phyloP scores from a whole-genome alignment of 257 asterid genomes.

The Solanum habrochaites region DNA sequence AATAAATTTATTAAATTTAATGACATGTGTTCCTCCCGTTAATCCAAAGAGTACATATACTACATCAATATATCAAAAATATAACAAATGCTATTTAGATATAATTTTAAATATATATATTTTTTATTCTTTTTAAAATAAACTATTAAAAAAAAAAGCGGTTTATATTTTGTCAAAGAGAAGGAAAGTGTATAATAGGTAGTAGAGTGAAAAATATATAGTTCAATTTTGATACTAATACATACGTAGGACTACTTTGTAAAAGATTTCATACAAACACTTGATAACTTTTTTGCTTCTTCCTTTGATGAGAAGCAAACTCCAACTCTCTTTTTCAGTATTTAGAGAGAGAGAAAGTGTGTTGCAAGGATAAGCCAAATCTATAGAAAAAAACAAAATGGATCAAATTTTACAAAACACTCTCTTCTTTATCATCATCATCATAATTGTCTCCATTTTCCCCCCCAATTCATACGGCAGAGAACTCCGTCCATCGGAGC shows the following conservation, averaged over 20 bases:
- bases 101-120: too few species aligned
- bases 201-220: not conserved
- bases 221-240: not conserved
- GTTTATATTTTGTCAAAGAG: too few species aligned
- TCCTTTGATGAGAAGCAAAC: not conserved
- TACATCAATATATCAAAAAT: too few species aligned
- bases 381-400: not conserved
- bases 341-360: not conserved
- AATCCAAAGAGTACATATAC: too few species aligned
- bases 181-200: not conserved
- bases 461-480: constrained; percentile 3
- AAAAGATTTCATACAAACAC: not conserved
- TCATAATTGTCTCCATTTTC: not conserved
- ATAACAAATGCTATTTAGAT: too few species aligned
- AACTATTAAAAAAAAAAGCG: too few species aligned
- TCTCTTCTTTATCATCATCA: not conserved
- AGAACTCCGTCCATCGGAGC: constrained; percentile 50
- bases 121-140: too few species aligned
- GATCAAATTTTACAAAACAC: not conserved
- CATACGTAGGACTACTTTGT: not conserved
- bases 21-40: too few species aligned
- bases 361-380: not conserved
- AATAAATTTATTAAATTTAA: too few species aligned
- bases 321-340: not conserved
- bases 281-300: not conserved